Base-by-base conservation (phyloP, 257 asterid species). In the Scutellaria baicalensis region DNA sequence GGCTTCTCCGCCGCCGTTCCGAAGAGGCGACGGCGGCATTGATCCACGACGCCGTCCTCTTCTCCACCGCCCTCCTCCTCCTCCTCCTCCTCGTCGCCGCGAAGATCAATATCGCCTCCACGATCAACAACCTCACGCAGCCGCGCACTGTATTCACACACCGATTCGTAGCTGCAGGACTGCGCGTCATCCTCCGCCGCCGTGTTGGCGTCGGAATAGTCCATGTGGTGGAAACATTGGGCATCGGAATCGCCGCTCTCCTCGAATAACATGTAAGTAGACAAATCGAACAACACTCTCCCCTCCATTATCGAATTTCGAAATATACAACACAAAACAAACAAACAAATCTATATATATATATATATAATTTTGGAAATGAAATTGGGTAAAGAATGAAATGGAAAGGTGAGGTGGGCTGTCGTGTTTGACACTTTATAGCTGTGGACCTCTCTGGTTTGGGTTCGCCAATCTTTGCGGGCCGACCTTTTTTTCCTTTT, bases 41-140 rank as follows among this genome's bases (percentile, higher is more conserved):
- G 94, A 62, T 85, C 78, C 8, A 88, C 91, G 3, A 78, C 88
- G 23, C 87, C 95, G 51, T 84, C 88, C 49, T 84, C 88, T 0
- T 80, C 88, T 17, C 64, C 84, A 0, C 71, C 13, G 10, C 78
- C 80, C 8, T 71, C 71, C 43, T 72, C 70, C 21, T 57, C 55
- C 6, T 11, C 66, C 8, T 39, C 54, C 45, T 18, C 13, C 38
- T 75, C 77, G 12, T 7, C 62, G 59, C 56, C 16, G 8, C 56
- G 70, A 23, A 43, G 12, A 39, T 33, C 73, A 2, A 27, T 27
- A 11, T 69, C 51, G 6, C 14, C 77, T 5, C 60, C 79, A 6
- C 2, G 44, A 21, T 36, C 59, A 7, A 52, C 75, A 9, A 50
- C 69, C 51, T 66, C 71, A 14, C n/a, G 57, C 47, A 10, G 39